Percentiles rank a stretch among this genome's conserved stretches.
Evolutionary conservation across 768 basidiomycete genomes (phyloP).

Genomic region (Nidularia pulvinata): DNA sequence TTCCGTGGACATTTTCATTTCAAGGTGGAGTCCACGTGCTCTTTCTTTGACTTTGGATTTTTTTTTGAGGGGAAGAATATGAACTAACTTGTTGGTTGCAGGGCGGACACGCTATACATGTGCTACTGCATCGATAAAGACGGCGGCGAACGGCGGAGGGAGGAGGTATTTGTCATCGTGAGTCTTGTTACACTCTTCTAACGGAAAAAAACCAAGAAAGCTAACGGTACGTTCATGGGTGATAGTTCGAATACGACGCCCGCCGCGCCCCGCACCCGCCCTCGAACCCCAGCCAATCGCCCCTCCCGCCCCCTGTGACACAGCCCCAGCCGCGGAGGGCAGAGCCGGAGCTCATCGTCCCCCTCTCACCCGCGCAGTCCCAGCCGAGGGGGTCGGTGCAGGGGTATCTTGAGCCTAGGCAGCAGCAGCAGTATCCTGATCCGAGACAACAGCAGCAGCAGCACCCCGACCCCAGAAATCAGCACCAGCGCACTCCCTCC

Average conservation of each 20-base stretch:
- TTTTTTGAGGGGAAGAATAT: too few relatives aligned
- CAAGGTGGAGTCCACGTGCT: too few relatives aligned
- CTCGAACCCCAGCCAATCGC: conserved; percentile 1
- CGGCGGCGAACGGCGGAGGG: conserved; percentile 31
- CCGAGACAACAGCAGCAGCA: conserved; percentile 9
- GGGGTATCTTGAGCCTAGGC: neutral
- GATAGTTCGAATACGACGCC: conserved; percentile 30
- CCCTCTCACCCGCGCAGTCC: neutral
- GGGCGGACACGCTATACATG: conserved; percentile 43
- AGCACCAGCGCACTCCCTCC: neutral
- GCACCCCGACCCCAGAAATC: neutral
- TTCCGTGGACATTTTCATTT: neutral
- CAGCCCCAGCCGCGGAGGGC: neutral
- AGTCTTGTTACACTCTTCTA: conserved; percentile 9
- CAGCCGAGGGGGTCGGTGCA: neutral
- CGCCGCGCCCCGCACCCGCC: conserved; percentile 2
- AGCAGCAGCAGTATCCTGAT: neutral
- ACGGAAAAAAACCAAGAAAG: neutral
- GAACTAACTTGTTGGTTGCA: conserved; percentile 3
- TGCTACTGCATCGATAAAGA: conserved; percentile 53
- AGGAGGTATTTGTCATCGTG: conserved; percentile 40
- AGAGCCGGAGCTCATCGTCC: neutral
- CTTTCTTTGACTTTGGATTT: too few relatives aligned
- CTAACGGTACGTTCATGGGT: neutral
- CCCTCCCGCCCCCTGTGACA: conserved; percentile 6